phyloP scores from a whole-genome alignment of 2,329 filamentous ascomycete species.

The Colletotrichum lentis region DNA sequence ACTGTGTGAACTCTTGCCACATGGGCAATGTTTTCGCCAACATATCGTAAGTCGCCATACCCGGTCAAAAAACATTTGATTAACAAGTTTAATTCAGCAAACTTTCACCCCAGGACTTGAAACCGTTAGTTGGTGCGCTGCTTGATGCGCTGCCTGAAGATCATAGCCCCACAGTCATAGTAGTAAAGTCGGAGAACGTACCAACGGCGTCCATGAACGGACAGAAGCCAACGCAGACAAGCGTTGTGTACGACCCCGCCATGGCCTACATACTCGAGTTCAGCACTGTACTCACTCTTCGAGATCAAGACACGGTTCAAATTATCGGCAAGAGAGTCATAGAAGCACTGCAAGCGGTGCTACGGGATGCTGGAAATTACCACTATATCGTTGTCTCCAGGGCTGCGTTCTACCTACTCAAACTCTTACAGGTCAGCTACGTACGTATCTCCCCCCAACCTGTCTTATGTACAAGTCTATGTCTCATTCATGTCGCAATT shows the following conservation, averaged over 20 bases:
- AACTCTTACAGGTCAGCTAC: slow-evolving; percentile 83
- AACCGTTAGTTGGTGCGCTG: slow-evolving; percentile 69
- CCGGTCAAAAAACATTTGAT: not conserved
- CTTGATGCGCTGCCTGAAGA: slow-evolving; percentile 89
- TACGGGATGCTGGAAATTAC: slow-evolving; percentile 79
- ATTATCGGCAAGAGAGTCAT: slow-evolving; percentile 81
- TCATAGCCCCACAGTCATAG: slow-evolving; percentile 77
- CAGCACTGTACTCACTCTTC: slow-evolving; percentile 80
- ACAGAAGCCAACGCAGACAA: slow-evolving; percentile 61
- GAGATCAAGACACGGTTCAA: slow-evolving; percentile 76
- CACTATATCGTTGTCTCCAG: slow-evolving; percentile 87
- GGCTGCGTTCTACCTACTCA: slow-evolving; percentile 85
- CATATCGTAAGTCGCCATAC: slow-evolving; percentile 68
- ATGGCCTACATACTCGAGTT: slow-evolving; percentile 92
- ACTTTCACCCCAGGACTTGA: slow-evolving; percentile 50
- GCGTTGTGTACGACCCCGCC: slow-evolving; percentile 80
- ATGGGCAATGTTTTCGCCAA: slow-evolving; percentile 85
- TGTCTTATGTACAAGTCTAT: slow-evolving; percentile 41
- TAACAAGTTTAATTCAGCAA: slow-evolving; percentile 45
- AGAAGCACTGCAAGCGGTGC: slow-evolving; percentile 79
- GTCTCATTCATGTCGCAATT: slow-evolving; percentile 16
- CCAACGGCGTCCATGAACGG: slow-evolving; percentile 68
- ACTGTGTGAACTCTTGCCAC: slow-evolving; percentile 90
- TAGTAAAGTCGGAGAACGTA: slow-evolving; percentile 85
- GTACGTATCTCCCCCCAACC: slow-evolving; percentile 59